Conservation (phyloP, 2,329 filamentous ascomycete genomes). For the Clarireedia paspali region DNA sequence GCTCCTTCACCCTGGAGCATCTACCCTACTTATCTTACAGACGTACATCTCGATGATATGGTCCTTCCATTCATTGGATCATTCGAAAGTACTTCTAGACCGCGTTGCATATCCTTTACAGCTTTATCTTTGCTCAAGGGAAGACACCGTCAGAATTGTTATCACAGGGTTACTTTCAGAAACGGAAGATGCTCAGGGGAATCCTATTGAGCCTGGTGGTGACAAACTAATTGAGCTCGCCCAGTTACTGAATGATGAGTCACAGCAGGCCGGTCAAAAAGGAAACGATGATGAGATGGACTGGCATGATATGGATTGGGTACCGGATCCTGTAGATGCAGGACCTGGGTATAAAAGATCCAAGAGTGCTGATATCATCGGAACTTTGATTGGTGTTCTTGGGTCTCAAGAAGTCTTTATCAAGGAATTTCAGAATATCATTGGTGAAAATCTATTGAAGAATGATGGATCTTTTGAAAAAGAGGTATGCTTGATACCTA, state of each 20-base stretch:
- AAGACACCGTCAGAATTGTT: conserved; percentile 71
- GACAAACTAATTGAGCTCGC: conserved; percentile 60
- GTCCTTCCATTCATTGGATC: conserved; percentile 66
- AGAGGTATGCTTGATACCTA: conserved; percentile 37
- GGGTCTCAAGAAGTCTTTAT: conserved; percentile 89
- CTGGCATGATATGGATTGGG: conserved; percentile 90
- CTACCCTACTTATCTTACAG: conserved; percentile 67
- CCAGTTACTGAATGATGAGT: conserved; percentile 41
- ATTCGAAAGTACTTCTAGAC: conserved; percentile 69
- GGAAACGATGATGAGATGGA: conserved; percentile 65
- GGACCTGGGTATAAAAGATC: conserved; percentile 86
- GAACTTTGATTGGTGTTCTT: conserved; percentile 79
- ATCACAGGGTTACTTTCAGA: conserved; percentile 66
- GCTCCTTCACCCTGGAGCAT: conserved; percentile 67
- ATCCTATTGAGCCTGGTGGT: conserved; percentile 30
- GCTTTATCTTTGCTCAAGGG: conserved; percentile 66
- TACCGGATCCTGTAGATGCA: conserved; percentile 87
- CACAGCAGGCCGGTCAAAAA: conserved; percentile 42
- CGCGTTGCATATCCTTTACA: conserved; percentile 67
- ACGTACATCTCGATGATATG: conserved; percentile 75
- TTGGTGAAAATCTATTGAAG: conserved; percentile 72
- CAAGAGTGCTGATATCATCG: conserved; percentile 84
- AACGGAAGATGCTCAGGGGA: conserved; percentile 36
- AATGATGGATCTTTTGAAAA: conserved; percentile 65
- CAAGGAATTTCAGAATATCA: conserved; percentile 81